Conservation (phyloP, 2,329 filamentous ascomycete genomes). For the Ophiostoma piceae region DNA sequence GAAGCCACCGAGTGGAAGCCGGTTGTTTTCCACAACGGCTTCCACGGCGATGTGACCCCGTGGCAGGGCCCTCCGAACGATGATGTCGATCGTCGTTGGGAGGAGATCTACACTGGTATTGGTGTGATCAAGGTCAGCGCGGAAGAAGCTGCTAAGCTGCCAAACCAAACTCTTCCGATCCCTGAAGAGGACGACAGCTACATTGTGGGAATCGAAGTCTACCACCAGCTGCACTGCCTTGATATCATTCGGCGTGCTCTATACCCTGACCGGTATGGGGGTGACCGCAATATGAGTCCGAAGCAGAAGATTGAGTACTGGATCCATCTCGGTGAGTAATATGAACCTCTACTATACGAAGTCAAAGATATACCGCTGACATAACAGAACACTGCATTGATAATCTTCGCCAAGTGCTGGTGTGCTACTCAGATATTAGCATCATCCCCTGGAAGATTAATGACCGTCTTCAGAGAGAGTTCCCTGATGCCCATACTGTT, state of each 20-base stretch:
- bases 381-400: constrained; percentile 14
- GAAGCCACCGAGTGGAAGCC: constrained; percentile 13
- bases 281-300: constrained; percentile 11
- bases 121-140: background rate
- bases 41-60: constrained; percentile 14
- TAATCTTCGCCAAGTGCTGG: constrained; percentile 10
- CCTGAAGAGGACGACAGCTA: background rate
- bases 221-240: constrained; percentile 16
- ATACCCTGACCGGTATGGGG: constrained; percentile 13
- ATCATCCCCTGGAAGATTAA: constrained; percentile 15
- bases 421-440: constrained; percentile 15
- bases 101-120: background rate
- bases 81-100: constrained; percentile 13
- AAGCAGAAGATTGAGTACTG: constrained; percentile 12
- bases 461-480: constrained; percentile 1
- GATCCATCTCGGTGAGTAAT: constrained; percentile 7
- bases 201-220: constrained; percentile 12
- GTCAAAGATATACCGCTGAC: background rate
- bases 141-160: background rate
- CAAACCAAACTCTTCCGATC: background rate
- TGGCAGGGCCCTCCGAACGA: constrained; percentile 13
- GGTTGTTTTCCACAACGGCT: constrained; percentile 15
- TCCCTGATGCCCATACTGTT: constrained; percentile 14
- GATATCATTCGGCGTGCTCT: constrained; percentile 15
- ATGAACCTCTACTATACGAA: background rate